Conservation (phyloP, 495 filamentous ascomycete species). For the Choiromyces venosus region DNA sequence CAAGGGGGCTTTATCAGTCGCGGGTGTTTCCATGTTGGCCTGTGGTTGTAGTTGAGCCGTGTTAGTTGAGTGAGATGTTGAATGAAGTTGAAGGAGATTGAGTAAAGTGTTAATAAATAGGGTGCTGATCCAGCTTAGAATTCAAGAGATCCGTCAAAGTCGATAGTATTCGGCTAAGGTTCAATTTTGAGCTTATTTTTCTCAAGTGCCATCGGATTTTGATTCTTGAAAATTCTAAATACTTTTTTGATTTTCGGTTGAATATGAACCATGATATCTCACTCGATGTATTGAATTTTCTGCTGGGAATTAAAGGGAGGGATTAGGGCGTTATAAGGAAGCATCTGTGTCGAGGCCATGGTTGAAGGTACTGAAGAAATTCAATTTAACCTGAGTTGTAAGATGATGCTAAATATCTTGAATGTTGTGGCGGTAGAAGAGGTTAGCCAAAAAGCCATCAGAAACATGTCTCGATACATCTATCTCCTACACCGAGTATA, state of each 20-base stretch:
- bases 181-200: not conserved
- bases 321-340: no score
- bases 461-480: no score
- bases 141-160: not conserved
- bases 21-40: not conserved
- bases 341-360: no score
- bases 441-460: no score
- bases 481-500: no score
- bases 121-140: not conserved
- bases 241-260: not conserved
- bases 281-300: not conserved
- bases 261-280: not conserved
- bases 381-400: no score
- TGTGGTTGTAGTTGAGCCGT: not conserved
- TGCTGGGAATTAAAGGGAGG: not conserved
- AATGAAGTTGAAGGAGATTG: not conserved
- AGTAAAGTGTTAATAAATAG: not conserved
- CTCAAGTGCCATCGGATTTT: not conserved
- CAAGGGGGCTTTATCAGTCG: not conserved
- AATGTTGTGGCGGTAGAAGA: no score
- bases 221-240: not conserved
- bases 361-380: no score
- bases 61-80: not conserved
- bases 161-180: not conserved
- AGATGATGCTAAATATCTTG: no score